Base-by-base conservation (phyloP, 345 rosid species). In the Nephelium lappaceum region DNA sequence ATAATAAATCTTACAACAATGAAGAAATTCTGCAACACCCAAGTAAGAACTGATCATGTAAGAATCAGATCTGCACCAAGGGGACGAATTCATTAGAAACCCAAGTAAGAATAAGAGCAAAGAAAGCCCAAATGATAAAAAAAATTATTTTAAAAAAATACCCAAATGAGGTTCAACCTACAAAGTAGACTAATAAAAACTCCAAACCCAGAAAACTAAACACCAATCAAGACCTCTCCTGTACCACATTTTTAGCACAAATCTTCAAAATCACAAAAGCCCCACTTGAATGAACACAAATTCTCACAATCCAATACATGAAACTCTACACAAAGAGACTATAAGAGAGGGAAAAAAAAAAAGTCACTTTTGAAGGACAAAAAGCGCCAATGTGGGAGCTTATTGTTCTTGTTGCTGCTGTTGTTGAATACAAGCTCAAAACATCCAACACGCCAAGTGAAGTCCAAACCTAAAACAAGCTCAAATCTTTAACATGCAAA, bases 341-440 rank as follows among this genome's bases (percentile, higher is more conserved):
- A 31, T 77, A 14, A 57, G 71, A 68, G 73, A 23, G 71, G 3
- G 36, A 31, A 23, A 72, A 74, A 66, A 74, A n/a, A 61, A 11
- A 0, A 0, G 70, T 58, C 47, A 79, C 85, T 83, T 73, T 21
- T 27, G 77, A 41, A 67, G 71, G 73, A 77, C 53, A 61, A 65
- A 60, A 76, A 66, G 77, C 84, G 83, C 81, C 85, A 82, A 82
- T 62, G 77, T 42, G 81, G 18, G 21, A 27, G 36, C 1, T 31
- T 31, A 4, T 31, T 31, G 36, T 31, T 31, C 36, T 0, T 31
- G 36, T 31, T 31, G 36, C 36, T 31, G 36, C 3, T 31, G 36
- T 31, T 2, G 36, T 31, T 31, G 36, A 31, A 31, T 31, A 2
- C 31, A 27, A 27, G 31, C 31, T 27, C 31, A 27, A 27, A 27